Percentiles rank a stretch among this genome's conserved stretches.
Evolutionary conservation across 2,329 filamentous ascomycete genomes (phyloP).

Genomic region (Fusarium tanahbumbuense): DNA sequence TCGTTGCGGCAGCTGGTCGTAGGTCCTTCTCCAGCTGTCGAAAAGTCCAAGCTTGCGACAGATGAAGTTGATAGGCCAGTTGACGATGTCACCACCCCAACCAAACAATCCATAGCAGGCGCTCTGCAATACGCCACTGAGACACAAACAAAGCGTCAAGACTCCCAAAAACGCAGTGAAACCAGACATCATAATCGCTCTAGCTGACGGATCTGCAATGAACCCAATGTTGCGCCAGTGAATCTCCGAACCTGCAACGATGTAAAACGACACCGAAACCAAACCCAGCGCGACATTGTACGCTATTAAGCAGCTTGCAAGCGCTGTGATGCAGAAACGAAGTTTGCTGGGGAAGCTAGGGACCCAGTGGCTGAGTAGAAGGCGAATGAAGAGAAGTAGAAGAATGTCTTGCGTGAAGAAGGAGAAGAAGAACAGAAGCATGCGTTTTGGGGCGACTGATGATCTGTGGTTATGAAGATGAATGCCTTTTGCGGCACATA

Average conservation of each 20-base stretch:
- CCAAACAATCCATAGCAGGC: conserved; percentile 45
- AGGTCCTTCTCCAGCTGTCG: conserved; percentile 17
- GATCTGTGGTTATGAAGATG: conserved; percentile 50
- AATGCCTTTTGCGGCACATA: conserved; percentile 48
- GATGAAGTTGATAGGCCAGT: conserved; percentile 43
- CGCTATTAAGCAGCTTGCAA: conserved; percentile 33
- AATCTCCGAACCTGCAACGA: conserved; percentile 50
- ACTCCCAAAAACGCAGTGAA: conserved; percentile 46
- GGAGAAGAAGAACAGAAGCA: conserved; percentile 49
- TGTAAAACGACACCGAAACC: conserved; percentile 49
- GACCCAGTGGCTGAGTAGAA: conserved; percentile 48
- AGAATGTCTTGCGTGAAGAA: conserved; percentile 52
- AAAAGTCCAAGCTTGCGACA: conserved; percentile 12
- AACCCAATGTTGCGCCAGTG: conserved; percentile 53
- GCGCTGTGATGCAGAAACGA: conserved; percentile 24
- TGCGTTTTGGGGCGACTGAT: conserved; percentile 47
- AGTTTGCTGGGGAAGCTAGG: conserved; percentile 29
- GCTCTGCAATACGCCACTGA: conserved; percentile 45
- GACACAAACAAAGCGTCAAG: conserved; percentile 25
- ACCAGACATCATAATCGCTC: conserved; percentile 50
- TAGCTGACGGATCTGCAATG: conserved; percentile 49
- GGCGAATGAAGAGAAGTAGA: conserved; percentile 48
- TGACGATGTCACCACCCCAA: conserved; percentile 45
- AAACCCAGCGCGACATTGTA: conserved; percentile 43
- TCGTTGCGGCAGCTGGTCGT: conserved; percentile 20